Evolutionary conservation across 495 filamentous ascomycete genomes (phyloP).

Genomic region (Penicillium malachiteum): DNA sequence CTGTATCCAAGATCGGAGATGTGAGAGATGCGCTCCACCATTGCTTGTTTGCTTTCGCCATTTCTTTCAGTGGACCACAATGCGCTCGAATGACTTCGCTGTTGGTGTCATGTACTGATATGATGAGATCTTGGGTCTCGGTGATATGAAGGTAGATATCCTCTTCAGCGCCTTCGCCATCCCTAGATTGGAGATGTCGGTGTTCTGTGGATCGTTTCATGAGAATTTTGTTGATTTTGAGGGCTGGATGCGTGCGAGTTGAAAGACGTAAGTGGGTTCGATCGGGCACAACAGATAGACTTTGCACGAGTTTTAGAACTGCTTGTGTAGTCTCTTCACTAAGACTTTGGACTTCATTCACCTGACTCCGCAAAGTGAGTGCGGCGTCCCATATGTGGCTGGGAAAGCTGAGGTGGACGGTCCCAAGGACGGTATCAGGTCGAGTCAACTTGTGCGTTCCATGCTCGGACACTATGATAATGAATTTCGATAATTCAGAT

Average conservation of each 20-base stretch:
- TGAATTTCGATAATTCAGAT: slow-evolving; percentile 27
- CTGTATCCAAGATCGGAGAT: neutral
- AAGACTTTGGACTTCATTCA: neutral
- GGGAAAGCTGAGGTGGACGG: slow-evolving; percentile 43
- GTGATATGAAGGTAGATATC: slow-evolving; percentile 35
- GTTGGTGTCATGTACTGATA: slow-evolving; percentile 11
- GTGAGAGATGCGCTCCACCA: slow-evolving; percentile 40
- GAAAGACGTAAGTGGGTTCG: slow-evolving; percentile 17
- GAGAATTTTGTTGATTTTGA: slow-evolving; percentile 29
- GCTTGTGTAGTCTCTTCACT: slow-evolving; percentile 24
- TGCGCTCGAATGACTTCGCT: slow-evolving; percentile 21
- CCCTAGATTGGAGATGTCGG: slow-evolving; percentile 10
- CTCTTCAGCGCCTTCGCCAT: slow-evolving; percentile 24
- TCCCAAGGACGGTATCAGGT: slow-evolving; percentile 21
- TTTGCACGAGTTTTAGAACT: slow-evolving; percentile 24
- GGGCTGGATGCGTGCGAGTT: slow-evolving; percentile 10
- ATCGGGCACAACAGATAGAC: slow-evolving; percentile 33
- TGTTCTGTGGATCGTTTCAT: slow-evolving; percentile 36
- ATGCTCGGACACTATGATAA: slow-evolving; percentile 49
- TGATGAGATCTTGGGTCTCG: slow-evolving; percentile 41
- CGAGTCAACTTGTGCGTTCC: slow-evolving; percentile 24
- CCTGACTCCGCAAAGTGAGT: slow-evolving; percentile 23
- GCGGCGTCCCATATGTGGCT: slow-evolving; percentile 48
- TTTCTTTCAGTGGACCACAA: slow-evolving; percentile 19
- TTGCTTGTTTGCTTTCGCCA: slow-evolving; percentile 31